Percentiles rank a stretch among this genome's conserved stretches.
These are phyloP conservation scores for Scleroderma citrinum DNA, from an alignment of 768 basidiomycete genomes.

Conservation along the genomic window DNA sequence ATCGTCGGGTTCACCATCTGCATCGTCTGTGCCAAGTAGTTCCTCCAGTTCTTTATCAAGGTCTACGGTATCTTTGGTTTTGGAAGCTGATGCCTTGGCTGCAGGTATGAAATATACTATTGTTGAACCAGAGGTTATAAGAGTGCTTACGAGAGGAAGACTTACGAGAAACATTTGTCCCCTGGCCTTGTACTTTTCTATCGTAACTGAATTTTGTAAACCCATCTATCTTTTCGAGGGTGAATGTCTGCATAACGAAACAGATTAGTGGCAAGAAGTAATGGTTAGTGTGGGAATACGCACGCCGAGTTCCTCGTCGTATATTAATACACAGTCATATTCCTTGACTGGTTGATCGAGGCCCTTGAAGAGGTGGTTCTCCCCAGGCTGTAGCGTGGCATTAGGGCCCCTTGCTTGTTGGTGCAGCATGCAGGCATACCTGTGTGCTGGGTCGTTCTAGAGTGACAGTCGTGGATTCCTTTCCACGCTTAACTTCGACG, in stretches of 20 bases:
- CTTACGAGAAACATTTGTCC: slow-evolving; percentile 13
- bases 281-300: slow-evolving; percentile 16
- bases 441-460: slow-evolving; percentile 64
- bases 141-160: slow-evolving; percentile 19
- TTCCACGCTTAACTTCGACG: slow-evolving; percentile 52
- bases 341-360: slow-evolving; percentile 56
- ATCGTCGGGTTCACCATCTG: slow-evolving; percentile 37
- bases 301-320: slow-evolving; percentile 69
- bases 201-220: slow-evolving; percentile 50
- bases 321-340: slow-evolving; percentile 72
- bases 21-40: slow-evolving; percentile 27
- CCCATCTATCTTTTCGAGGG: slow-evolving; percentile 72
- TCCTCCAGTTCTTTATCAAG: slow-evolving; percentile 26
- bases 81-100: slow-evolving; percentile 17
- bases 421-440: slow-evolving; percentile 34
- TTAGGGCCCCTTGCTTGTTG: background rate
- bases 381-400: slow-evolving; percentile 36
- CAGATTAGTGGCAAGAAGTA: slow-evolving; percentile 6
- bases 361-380: slow-evolving; percentile 53
- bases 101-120: background rate
- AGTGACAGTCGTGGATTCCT: slow-evolving; percentile 45
- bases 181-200: slow-evolving; percentile 32
- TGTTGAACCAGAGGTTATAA: background rate
- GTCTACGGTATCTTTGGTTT: slow-evolving; percentile 25
- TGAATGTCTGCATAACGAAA: slow-evolving; percentile 47